Percentiles rank a stretch among this genome's conserved stretches.
phyloP scores from a whole-genome alignment of 2,329 filamentous ascomycete genomes.

The Stachybotrys chlorohalonatus region DNA sequence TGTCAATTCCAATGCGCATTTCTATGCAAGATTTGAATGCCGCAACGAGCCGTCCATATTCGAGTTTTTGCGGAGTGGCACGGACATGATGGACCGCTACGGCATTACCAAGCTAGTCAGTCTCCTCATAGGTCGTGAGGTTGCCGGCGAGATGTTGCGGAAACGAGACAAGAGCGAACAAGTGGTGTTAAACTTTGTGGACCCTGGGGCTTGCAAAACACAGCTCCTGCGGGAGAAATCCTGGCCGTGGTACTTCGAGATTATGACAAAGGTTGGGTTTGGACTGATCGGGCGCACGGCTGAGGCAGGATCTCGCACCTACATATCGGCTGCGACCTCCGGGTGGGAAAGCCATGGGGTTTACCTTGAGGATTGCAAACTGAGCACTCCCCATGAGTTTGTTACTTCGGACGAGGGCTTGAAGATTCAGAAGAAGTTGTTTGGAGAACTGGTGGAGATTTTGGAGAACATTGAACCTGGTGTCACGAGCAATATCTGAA shows the following conservation, averaged over 20 bases:
- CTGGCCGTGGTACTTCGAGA: background rate
- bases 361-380: background rate
- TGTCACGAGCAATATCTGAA: background rate
- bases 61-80: background rate
- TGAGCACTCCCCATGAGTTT: background rate
- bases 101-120: background rate
- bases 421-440: background rate
- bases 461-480: background rate
- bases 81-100: background rate
- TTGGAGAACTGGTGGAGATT: background rate
- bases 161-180: background rate
- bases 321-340: background rate
- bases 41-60: background rate
- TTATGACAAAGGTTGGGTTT: background rate
- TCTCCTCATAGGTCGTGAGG: background rate
- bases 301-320: background rate
- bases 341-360: background rate
- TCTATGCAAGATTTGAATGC: background rate
- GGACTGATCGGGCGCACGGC: background rate
- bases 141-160: background rate
- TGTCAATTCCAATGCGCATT: background rate
- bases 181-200: background rate
- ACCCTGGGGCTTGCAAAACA: background rate
- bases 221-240: background rate
- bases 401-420: background rate